These are phyloP conservation scores for Ophiostoma triangulosporum DNA, from an alignment of 2,329 filamentous ascomycete species.

Conservation along the genomic window DNA sequence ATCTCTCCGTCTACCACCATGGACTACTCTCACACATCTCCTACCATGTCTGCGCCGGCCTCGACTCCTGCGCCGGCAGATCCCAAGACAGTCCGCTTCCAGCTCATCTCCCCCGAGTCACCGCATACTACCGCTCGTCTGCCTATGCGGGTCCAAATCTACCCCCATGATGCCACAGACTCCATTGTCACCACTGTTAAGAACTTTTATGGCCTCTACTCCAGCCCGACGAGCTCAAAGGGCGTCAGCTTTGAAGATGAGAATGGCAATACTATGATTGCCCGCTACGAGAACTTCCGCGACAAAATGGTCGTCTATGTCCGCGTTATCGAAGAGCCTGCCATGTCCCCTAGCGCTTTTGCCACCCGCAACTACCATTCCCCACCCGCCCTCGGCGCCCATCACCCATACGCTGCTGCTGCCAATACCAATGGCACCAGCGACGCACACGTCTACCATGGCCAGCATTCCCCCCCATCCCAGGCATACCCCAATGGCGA, in stretches of 20 bases:
- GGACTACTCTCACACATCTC: constrained; percentile 11
- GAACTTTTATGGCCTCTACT: constrained; percentile 96
- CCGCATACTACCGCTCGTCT: constrained; percentile 59
- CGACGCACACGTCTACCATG: constrained; percentile 25
- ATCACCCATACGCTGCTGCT: constrained; percentile 15
- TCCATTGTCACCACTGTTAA: constrained; percentile 97
- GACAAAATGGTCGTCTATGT: constrained; percentile 92
- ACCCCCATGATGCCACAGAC: constrained; percentile 88
- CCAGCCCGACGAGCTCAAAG: constrained; percentile 51
- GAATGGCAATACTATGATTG: constrained; percentile 79
- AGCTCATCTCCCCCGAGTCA: constrained; percentile 55
- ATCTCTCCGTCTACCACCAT: constrained; percentile 2
- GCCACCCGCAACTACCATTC: constrained; percentile 12
- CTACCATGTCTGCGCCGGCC: constrained; percentile 8
- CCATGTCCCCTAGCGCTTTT: constrained; percentile 30
- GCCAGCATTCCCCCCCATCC: constrained; percentile 28
- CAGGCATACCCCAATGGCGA: constrained; percentile 26
- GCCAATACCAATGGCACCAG: constrained; percentile 24
- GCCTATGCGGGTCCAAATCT: constrained; percentile 83
- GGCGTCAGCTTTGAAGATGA: constrained; percentile 94
- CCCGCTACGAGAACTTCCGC: constrained; percentile 87
- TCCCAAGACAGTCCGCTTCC: constrained; percentile 68
- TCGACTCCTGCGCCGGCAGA: constrained; percentile 25
- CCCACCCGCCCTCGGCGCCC: constrained; percentile 15
- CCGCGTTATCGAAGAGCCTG: constrained; percentile 56